Evolutionary conservation across 148 eudicot genomes (phyloP).

Genomic region (Dysphania ambrosioides): DNA sequence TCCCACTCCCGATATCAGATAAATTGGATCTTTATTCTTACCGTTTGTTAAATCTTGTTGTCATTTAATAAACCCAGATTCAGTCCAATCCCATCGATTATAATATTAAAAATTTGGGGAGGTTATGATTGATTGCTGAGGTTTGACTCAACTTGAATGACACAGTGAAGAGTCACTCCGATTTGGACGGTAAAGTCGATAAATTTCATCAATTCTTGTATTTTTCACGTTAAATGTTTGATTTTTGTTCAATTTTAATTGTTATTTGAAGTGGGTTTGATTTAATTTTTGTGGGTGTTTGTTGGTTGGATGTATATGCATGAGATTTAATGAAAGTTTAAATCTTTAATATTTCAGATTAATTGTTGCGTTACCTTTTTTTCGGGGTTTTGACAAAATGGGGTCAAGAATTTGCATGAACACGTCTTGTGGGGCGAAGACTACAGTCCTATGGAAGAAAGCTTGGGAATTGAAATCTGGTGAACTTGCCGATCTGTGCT

Average conservation of each 20-base stretch:
- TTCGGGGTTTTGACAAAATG: conserved; percentile 30
- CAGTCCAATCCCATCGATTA: conserved; percentile 6
- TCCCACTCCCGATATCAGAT: background rate
- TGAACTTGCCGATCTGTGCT: conserved; percentile 69
- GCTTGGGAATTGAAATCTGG: conserved; percentile 84
- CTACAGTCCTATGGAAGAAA: conserved; percentile 59
- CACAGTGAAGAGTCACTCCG: conserved; percentile 24
- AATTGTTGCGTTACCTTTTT: background rate
- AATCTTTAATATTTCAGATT: conserved; percentile 22
- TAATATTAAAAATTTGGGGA: background rate
- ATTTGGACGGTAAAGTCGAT: conserved; percentile 7
- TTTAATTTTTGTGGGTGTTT: background rate
- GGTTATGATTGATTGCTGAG: background rate
- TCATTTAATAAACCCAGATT: conserved; percentile 15
- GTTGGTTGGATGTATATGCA: conserved; percentile 7
- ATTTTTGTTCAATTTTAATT: background rate
- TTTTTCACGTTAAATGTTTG: conserved; percentile 14
- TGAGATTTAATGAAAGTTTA: conserved; percentile 7
- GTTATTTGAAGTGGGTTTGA: background rate
- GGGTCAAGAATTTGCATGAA: conserved; percentile 81
- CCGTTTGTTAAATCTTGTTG: no score
- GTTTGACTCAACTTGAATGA: conserved; percentile 25
- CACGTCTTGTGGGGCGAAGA: conserved; percentile 50
- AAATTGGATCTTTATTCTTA: background rate
- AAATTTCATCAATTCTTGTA: background rate